phyloP scores from a whole-genome alignment of 495 filamentous ascomycete genomes.

The Rhypophila decipiens region DNA sequence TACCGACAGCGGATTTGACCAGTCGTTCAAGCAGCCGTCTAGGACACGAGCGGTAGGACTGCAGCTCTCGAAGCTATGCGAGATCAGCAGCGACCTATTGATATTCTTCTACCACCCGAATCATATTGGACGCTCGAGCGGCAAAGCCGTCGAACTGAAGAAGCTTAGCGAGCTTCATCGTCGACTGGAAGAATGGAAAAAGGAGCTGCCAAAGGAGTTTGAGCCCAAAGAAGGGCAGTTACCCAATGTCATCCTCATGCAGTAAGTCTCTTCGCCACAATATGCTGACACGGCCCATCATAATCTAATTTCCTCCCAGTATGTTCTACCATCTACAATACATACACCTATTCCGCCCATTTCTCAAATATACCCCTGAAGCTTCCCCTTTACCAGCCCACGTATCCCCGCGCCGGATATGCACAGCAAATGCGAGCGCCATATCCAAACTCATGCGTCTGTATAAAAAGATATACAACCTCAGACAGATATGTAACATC shows the following conservation, averaged over 20 bases:
- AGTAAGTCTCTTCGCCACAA: constrained; percentile 55
- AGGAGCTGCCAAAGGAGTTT: constrained; percentile 76
- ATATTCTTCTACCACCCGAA: constrained; percentile 84
- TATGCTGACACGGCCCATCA: neutral
- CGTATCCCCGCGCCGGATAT: constrained; percentile 85
- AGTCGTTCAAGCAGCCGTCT: constrained; percentile 68
- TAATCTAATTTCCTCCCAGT: constrained; percentile 43
- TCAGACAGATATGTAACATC: constrained; percentile 91
- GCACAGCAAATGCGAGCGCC: constrained; percentile 77
- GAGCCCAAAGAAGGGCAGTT: constrained; percentile 85
- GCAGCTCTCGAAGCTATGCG: constrained; percentile 76
- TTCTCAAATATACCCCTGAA: constrained; percentile 78
- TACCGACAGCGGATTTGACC: constrained; percentile 69
- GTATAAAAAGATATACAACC: constrained; percentile 85
- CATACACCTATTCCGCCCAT: constrained; percentile 95
- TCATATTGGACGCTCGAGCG: constrained; percentile 50
- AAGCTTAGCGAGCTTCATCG: constrained; percentile 88
- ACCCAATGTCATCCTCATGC: constrained; percentile 86
- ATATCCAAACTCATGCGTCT: constrained; percentile 89
- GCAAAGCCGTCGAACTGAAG: constrained; percentile 71
- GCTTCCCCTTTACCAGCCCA: constrained; percentile 79
- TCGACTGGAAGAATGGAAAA: constrained; percentile 85
- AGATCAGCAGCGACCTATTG: constrained; percentile 89
- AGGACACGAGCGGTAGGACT: constrained; percentile 75
- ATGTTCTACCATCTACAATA: constrained; percentile 97